These are phyloP conservation scores for Chytriomyces sp. DNA, from an alignment of 192 early-diverging fungal genomes.

Conservation along the genomic window DNA sequence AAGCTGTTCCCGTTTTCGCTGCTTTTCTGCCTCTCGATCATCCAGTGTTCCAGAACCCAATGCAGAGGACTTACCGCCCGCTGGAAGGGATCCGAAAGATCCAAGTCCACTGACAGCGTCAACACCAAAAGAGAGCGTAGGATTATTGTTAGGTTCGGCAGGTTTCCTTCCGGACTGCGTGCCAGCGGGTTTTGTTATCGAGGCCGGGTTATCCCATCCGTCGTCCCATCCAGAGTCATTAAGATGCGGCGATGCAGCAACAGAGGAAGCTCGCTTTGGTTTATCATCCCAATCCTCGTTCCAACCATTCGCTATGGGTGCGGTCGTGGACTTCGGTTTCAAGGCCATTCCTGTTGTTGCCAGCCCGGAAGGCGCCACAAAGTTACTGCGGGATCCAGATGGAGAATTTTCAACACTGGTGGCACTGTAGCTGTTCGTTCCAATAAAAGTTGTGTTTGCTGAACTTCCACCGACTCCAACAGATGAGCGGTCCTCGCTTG, in stretches of 20 bases:
- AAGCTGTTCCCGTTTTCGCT: slow-evolving; percentile 24
- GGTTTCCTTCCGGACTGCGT: too few species aligned
- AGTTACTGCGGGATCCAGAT: neutral
- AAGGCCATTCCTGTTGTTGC: slow-evolving; percentile 8
- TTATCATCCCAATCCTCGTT: slow-evolving; percentile 19
- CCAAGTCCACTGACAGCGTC: neutral
- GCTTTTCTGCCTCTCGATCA: slow-evolving; percentile 29
- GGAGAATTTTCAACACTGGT: neutral
- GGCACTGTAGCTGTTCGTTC: neutral
- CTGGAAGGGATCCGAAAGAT: neutral
- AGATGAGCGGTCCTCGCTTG: neutral
- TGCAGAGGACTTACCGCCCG: too few species aligned
- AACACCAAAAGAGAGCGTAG: neutral
- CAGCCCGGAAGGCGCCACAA: neutral
- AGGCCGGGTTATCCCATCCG: too few species aligned
- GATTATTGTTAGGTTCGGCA: neutral
- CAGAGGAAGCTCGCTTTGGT: neutral
- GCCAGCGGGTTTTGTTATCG: neutral
- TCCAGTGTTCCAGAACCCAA: neutral
- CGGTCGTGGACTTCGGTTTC: slow-evolving; percentile 21
- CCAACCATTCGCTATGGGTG: neutral
- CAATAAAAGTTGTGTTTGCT: neutral
- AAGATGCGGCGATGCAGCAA: neutral
- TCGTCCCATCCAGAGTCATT: slow-evolving; percentile 28
- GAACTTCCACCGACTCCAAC: neutral